Evolutionary conservation across 208 protist species (phyloP), one percentile per base, ranked within the genome.

Genomic region (Wallacemonas sp.): DNA sequence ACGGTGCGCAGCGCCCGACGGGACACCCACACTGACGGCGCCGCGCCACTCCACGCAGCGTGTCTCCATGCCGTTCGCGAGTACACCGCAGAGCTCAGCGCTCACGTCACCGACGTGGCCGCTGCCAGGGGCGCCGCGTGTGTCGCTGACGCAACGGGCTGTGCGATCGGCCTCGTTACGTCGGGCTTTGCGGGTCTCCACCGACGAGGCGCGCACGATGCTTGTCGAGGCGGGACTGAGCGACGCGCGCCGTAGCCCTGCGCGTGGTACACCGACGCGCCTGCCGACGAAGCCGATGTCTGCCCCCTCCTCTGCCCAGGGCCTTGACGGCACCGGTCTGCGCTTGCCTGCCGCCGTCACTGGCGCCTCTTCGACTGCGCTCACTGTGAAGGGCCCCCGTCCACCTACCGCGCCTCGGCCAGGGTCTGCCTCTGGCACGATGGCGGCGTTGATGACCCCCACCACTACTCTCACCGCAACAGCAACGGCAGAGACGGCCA

Each of bases 151-250:
- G 52, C 52, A 59, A 3, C 0, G 32, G 7, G 31, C 32, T 4
- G 26, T 14, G 4, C 26, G 52, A 10, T 59, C 52, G 52, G 25
- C 31, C 2, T 59, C 52, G 14, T 22, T 59, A 14, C 26, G 52
- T 8, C 52, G 52, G 5, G 52, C 52, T 5, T n/a, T 59, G 52
- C 52, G 31, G 29, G 0, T 59, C 12, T 59, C 52, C 12, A 59
- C 52, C 7, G 52, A 59, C 31, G 52, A 59, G 16, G 52, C 22
- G 31, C 52, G n/a, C 29, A 44, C 52, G 5, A 59, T 59, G 52
- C 31, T 59, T 3, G 16, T 44, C 14, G 12, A 59, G 26, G 48
- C 48, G 7, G 48, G 25, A 11, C 20, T 55, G 25, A 0, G 20
- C 14, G 31, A 18, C 22, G 26, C 22, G 31, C 25, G 20, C 25